Percentiles rank a stretch among this genome's conserved stretches.
Evolutionary conservation across 805 yeast species (phyloP).

Genomic region (Saturnispora quitensis): DNA sequence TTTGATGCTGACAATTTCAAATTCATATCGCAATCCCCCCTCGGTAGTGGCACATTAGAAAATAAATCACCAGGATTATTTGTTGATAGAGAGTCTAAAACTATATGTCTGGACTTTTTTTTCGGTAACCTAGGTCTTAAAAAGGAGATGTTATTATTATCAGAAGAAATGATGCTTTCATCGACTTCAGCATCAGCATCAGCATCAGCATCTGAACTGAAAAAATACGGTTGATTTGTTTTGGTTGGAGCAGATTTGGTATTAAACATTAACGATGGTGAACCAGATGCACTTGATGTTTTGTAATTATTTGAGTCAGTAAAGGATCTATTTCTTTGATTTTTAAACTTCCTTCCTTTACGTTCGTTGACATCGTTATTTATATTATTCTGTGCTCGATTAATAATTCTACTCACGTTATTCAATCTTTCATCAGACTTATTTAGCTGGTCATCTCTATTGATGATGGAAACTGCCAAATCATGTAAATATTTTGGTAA

Average conservation of each 20-base stretch:
- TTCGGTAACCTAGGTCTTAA: background rate
- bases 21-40: constrained; percentile 8
- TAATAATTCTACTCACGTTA: background rate
- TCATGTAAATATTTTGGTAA: constrained; percentile 61
- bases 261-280: background rate
- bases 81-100: constrained; percentile 43
- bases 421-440: background rate
- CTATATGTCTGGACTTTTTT: constrained; percentile 37
- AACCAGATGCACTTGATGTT: background rate
- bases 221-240: constrained; percentile 7
- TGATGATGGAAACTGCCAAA: constrained; percentile 3
- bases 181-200: constrained; percentile 18
- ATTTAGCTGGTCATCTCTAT: background rate
- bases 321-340: background rate
- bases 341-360: background rate
- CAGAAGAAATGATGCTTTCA: constrained; percentile 14
- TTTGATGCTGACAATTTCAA: constrained; percentile 3
- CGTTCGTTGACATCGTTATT: too few species aligned
- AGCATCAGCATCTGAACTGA: constrained; percentile 2
- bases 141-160: background rate
- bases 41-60: constrained; percentile 61
- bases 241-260: background rate
- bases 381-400: background rate
- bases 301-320: background rate
- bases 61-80: constrained; percentile 80